These are phyloP conservation scores for Gentiana dahurica DNA, from an alignment of 257 asterid species.

Conservation along the genomic window DNA sequence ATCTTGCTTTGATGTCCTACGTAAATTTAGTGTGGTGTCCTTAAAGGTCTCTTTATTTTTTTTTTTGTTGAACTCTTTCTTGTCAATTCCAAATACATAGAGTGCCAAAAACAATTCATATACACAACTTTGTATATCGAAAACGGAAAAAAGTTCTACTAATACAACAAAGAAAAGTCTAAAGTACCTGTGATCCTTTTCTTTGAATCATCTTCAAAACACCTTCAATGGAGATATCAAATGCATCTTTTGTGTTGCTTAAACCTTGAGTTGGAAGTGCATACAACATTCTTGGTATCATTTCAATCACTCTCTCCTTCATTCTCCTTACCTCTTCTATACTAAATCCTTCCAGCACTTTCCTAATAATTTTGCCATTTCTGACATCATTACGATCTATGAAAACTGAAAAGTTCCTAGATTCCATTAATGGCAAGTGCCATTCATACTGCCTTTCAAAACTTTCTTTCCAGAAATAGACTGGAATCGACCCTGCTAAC, in stretches of 20 bases:
- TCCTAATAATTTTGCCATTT: constrained; percentile 28
- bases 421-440: too few species aligned
- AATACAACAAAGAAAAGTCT: too few species aligned
- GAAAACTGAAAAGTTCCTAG: too few species aligned
- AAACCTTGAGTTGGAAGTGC: constrained; percentile 14
- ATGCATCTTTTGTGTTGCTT: constrained; percentile 5
- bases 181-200: not conserved
- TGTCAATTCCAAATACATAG: too few species aligned
- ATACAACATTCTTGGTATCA: constrained; percentile 34
- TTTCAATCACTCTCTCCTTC: constrained; percentile 32
- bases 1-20: too few species aligned
- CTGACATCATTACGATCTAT: constrained; percentile 34
- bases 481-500: constrained; percentile 56
- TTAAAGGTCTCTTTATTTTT: too few species aligned
- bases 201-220: constrained; percentile 36
- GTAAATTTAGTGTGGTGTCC: too few species aligned
- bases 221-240: constrained; percentile 6
- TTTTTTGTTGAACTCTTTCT: too few species aligned
- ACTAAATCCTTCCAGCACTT: constrained; percentile 37
- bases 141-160: too few species aligned
- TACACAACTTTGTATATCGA: too few species aligned
- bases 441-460: too few species aligned
- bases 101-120: too few species aligned
- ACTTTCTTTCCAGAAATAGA: not conserved
- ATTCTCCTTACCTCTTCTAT: constrained; percentile 27